Percentiles rank a stretch among this genome's conserved stretches.
These are phyloP conservation scores for Dipodascopsis uninucleata DNA, from an alignment of 805 yeast species.

Conservation along the genomic window DNA sequence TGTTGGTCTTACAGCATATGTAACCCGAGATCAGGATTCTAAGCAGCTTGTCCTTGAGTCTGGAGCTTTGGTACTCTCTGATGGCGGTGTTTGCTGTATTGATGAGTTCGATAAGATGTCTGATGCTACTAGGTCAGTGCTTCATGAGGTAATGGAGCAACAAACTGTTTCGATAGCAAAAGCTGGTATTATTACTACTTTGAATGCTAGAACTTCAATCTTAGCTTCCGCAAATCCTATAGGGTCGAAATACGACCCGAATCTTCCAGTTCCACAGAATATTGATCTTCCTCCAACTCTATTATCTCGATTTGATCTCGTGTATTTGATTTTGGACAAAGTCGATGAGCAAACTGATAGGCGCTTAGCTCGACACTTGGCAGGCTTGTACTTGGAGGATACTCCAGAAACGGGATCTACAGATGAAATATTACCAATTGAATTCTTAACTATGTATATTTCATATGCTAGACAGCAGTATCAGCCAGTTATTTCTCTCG, in stretches of 20 bases:
- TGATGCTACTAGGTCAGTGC: conserved; percentile 87
- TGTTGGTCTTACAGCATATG: conserved; percentile 96
- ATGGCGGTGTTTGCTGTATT: conserved; percentile 98
- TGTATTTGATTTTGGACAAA: conserved; percentile 84
- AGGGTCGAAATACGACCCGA: conserved; percentile 92
- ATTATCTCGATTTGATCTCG: conserved; percentile 90
- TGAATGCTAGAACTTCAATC: conserved; percentile 93
- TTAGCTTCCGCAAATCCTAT: conserved; percentile 97
- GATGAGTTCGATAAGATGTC: conserved; percentile 98
- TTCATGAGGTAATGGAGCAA: conserved; percentile 99
- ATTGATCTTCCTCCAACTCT: conserved; percentile 96
- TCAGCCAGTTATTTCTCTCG: conserved; percentile 75
- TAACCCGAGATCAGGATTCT: conserved; percentile 90
- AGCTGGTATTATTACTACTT: conserved; percentile 95
- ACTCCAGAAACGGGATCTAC: conserved; percentile 65
- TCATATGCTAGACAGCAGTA: conserved; percentile 87
- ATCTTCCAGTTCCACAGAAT: conserved; percentile 88
- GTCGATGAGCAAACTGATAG: conserved; percentile 85
- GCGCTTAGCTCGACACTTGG: conserved; percentile 82
- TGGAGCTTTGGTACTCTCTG: conserved; percentile 94
- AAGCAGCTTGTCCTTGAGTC: conserved; percentile 88
- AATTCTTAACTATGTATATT: conserved; percentile 80
- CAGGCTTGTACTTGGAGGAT: conserved; percentile 89
- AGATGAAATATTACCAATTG: conserved; percentile 75
- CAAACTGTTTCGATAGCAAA: conserved; percentile 97